Percentiles rank a stretch among this genome's conserved stretches.
phyloP scores from a whole-genome alignment of 176 grass and related monocot genomes.

The Musa schizocarpa region DNA sequence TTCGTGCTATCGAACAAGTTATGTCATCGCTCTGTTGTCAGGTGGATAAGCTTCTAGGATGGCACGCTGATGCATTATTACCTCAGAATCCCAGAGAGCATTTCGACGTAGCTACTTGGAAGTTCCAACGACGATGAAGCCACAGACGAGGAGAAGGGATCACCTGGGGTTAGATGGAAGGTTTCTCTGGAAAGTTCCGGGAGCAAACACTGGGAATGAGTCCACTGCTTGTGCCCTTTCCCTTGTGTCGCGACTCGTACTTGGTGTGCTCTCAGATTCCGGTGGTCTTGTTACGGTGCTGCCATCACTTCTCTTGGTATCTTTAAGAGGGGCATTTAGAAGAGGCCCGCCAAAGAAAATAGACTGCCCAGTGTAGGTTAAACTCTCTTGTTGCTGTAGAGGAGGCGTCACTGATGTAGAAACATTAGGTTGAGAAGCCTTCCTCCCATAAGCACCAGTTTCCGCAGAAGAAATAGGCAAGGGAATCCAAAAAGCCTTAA shows the following conservation, averaged over 20 bases:
- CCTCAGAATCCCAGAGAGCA: neutral
- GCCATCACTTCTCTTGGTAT: constrained; percentile 10
- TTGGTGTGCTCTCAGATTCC: constrained; percentile 41
- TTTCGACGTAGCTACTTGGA: neutral
- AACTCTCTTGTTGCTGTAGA: constrained; percentile 43
- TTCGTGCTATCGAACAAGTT: too few relatives aligned
- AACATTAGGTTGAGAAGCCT: constrained; percentile 16
- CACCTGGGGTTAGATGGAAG: constrained; percentile 35
- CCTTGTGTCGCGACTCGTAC: constrained; percentile 29
- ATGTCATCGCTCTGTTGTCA: too few relatives aligned
- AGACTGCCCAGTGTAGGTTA: constrained; percentile 61
- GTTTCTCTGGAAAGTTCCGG: constrained; percentile 44
- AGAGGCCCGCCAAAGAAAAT: constrained; percentile 98
- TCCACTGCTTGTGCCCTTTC: constrained; percentile 38
- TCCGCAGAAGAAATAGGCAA: constrained; percentile 47
- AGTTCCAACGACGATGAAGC: neutral
- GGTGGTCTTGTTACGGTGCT: constrained; percentile 27
- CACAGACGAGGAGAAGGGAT: neutral
- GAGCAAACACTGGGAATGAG: constrained; percentile 71
- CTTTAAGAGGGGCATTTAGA: constrained; percentile 31
- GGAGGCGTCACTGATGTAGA: constrained; percentile 31
- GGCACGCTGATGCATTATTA: neutral
- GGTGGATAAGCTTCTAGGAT: neutral
- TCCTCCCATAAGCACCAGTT: constrained; percentile 32
- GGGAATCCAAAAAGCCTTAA: constrained; percentile 25